Conservation (phyloP, 305 asterid genomes). For the Nicotiana rustica region DNA sequence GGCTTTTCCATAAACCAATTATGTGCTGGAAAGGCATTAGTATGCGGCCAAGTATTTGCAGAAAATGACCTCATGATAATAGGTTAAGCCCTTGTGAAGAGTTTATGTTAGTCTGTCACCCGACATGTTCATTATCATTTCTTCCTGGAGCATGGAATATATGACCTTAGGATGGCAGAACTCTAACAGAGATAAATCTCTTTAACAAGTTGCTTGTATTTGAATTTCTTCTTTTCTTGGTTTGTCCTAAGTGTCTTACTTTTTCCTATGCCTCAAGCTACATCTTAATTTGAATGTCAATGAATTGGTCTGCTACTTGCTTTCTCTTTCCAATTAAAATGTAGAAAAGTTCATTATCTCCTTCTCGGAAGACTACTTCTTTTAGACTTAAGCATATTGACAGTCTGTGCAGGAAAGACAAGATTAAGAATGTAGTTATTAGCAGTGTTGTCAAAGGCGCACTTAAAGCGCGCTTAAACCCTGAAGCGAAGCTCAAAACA, state of each 20-base stretch:
- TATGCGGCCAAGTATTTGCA: background rate
- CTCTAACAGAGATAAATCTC: background rate
- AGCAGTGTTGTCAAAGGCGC: no score
- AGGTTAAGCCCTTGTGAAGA: constrained; percentile 14
- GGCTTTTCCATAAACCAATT: background rate
- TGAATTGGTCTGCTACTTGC: background rate
- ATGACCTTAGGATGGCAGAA: background rate
- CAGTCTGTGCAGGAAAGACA: background rate
- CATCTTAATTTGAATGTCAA: background rate
- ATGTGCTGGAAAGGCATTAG: constrained; percentile 6
- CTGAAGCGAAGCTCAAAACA: no score
- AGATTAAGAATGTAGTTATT: no score
- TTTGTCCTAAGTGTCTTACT: background rate
- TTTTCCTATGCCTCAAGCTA: background rate
- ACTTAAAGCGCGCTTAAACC: no score
- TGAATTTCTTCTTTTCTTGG: constrained; percentile 4
- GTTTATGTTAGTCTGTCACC: background rate
- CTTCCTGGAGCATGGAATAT: constrained; percentile 5
- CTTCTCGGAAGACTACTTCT: background rate
- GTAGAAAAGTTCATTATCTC: background rate
- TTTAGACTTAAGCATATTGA: background rate
- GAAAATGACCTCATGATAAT: constrained; percentile 24
- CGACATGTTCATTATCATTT: constrained; percentile 7
- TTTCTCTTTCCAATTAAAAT: constrained; percentile 16
- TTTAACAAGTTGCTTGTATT: background rate